Conservation (phyloP, 2,329 filamentous ascomycete genomes). For the Aspergillus quadrilineatus region DNA sequence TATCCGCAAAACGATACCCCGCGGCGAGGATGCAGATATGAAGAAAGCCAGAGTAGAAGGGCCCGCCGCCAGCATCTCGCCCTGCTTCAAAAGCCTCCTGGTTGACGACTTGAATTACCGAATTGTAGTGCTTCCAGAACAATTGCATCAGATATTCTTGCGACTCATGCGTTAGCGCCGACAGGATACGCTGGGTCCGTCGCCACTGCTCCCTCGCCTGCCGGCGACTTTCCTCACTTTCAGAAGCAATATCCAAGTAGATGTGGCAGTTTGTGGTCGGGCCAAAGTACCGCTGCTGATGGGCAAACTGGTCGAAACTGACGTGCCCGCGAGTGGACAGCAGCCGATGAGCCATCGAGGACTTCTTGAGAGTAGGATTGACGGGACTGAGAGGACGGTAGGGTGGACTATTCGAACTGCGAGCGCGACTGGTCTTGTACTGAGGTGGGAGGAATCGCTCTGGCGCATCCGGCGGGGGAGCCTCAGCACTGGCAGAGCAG, state of each 20-base stretch:
- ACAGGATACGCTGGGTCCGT: background rate
- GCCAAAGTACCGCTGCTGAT: background rate
- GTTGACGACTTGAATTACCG: background rate
- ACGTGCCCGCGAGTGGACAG: background rate
- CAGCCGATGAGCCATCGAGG: background rate
- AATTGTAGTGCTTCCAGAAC: constrained; percentile 2
- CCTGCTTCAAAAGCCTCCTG: background rate
- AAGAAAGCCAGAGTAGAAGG: background rate
- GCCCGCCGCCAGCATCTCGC: background rate
- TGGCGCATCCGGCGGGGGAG: background rate
- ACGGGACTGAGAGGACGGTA: background rate
- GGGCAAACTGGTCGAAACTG: constrained; percentile 1
- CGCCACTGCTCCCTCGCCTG: background rate
- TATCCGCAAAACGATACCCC: constrained; percentile 1
- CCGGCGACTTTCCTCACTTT: background rate
- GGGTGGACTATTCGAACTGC: background rate
- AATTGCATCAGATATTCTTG: background rate
- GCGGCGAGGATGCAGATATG: constrained; percentile 1
- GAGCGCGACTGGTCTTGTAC: background rate
- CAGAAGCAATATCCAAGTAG: background rate
- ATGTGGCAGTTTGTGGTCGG: constrained; percentile 4
- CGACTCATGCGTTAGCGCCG: background rate
- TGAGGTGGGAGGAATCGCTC: background rate
- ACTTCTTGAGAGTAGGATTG: background rate
- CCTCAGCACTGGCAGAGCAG: background rate